Conservation (phyloP, 331 rosid genomes). For the Quercus phellos region DNA sequence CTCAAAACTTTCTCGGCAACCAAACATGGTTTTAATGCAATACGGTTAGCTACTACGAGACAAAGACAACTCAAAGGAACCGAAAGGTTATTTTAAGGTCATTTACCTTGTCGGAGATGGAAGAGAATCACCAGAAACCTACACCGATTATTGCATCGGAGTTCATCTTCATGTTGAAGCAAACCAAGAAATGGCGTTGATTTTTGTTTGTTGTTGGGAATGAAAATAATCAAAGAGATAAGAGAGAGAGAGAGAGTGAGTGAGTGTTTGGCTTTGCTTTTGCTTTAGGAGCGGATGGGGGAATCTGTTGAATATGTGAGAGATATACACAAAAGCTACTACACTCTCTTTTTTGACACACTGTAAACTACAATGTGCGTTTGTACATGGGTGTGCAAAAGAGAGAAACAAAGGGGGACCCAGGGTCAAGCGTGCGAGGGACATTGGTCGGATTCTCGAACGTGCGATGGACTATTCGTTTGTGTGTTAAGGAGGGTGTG, state of each 20-base stretch:
- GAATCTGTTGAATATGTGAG: slow-evolving; percentile 74
- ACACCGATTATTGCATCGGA: neutral
- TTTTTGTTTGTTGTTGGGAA: neutral
- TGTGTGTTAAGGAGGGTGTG: neutral
- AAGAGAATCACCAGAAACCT: neutral
- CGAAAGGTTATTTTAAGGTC: neutral
- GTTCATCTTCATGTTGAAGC: neutral
- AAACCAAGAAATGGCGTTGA: slow-evolving; percentile 17
- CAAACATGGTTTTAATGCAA: neutral
- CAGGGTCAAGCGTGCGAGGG: slow-evolving; percentile 39
- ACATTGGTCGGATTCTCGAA: slow-evolving; percentile 33
- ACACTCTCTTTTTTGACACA: slow-evolving; percentile 8
- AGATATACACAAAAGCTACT: slow-evolving; percentile 43
- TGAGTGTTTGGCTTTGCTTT: neutral
- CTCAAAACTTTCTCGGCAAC: slow-evolving; percentile 3
- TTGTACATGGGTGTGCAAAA: neutral
- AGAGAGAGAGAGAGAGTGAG: neutral
- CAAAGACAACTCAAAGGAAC: neutral
- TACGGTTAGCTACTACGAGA: neutral
- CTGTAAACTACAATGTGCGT: neutral
- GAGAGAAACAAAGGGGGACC: neutral
- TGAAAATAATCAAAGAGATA: slow-evolving; percentile 22
- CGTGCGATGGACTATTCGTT: slow-evolving; percentile 22
- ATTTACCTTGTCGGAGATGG: neutral
- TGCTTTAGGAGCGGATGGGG: slow-evolving; percentile 28